phyloP scores from a whole-genome alignment of 192 early-diverging fungal genomes.

The Coemansia sp. region DNA sequence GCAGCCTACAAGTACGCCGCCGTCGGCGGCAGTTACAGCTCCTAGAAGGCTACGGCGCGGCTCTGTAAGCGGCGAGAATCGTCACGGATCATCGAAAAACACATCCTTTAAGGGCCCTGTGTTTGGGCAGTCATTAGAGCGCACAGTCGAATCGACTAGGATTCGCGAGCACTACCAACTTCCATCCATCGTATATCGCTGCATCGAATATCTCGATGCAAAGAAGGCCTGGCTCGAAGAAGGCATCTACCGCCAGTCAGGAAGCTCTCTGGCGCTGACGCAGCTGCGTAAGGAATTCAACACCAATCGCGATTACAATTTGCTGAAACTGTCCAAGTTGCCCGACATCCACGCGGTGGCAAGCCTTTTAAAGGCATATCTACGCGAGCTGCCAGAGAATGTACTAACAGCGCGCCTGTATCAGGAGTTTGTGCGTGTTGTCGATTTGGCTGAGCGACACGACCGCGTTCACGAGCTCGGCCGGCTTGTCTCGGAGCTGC shows the following conservation, averaged over 20 bases:
- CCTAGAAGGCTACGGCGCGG: slow-evolving; percentile 51
- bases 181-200: slow-evolving; percentile 89
- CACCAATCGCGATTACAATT: slow-evolving; percentile 49
- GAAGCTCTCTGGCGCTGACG: slow-evolving; percentile 71
- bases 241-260: slow-evolving; percentile 92
- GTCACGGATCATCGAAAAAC: slow-evolving; percentile 9
- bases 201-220: slow-evolving; percentile 93
- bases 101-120: slow-evolving; percentile 50
- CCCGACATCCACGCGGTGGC: slow-evolving; percentile 95
- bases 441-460: slow-evolving; percentile 75
- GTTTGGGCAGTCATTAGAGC: slow-evolving; percentile 86
- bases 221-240: slow-evolving; percentile 88
- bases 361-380: slow-evolving; percentile 86
- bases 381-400: slow-evolving; percentile 85
- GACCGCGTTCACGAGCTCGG: slow-evolving; percentile 83
- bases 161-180: slow-evolving; percentile 77
- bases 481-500: slow-evolving; percentile 72
- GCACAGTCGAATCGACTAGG: slow-evolving; percentile 67
- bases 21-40: slow-evolving; percentile 17
- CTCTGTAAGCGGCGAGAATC: slow-evolving; percentile 33
- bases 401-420: slow-evolving; percentile 88
- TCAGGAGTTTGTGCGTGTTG: slow-evolving; percentile 78
- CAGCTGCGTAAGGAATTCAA: slow-evolving; percentile 81
- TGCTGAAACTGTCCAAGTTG: slow-evolving; percentile 55
- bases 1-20: slow-evolving; percentile 4